Percentiles rank a stretch among this genome's conserved stretches.
Evolutionary conservation across 441 rosid species (phyloP).

Genomic region (Cnidoscolus chayamansa): DNA sequence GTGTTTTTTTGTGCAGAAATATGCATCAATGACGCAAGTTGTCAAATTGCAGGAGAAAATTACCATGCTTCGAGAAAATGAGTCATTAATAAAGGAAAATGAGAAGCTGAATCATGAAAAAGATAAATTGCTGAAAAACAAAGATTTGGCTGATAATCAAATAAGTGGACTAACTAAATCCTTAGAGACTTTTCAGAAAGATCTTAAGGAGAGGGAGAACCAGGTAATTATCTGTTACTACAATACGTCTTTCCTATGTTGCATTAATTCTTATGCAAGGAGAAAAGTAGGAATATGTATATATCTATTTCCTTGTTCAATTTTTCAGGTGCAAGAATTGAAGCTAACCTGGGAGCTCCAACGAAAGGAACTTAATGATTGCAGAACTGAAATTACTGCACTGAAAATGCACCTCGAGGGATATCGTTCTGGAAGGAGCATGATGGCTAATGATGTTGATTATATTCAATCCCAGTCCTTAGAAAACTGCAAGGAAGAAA

Average conservation of each 20-base stretch:
- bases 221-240: conserved; percentile 41
- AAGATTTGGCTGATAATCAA: conserved; percentile 55
- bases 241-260: conserved; percentile 15
- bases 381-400: conserved; percentile 88
- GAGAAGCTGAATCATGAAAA: conserved; percentile 52
- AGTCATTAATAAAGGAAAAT: conserved; percentile 49
- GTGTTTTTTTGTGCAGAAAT: conserved; percentile 13
- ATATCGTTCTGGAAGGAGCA: conserved; percentile 51
- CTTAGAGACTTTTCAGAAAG: conserved; percentile 62
- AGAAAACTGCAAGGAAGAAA: conserved; percentile 60
- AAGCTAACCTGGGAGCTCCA: conserved; percentile 71
- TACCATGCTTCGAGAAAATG: conserved; percentile 74
- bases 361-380: conserved; percentile 75
- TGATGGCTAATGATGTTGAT: conserved; percentile 42
- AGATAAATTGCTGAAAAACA: conserved; percentile 45
- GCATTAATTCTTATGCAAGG: background rate
- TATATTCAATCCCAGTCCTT: conserved; percentile 45
- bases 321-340: conserved; percentile 64
- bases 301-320: background rate
- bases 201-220: conserved; percentile 71
- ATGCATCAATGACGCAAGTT: conserved; percentile 1
- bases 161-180: conserved; percentile 56
- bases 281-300: background rate
- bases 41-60: conserved; percentile 74
- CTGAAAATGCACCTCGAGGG: conserved; percentile 91